Evolutionary conservation across 1,284 basidiomycete genomes (phyloP).

Genomic region (Moesziomyces globuligerus): DNA sequence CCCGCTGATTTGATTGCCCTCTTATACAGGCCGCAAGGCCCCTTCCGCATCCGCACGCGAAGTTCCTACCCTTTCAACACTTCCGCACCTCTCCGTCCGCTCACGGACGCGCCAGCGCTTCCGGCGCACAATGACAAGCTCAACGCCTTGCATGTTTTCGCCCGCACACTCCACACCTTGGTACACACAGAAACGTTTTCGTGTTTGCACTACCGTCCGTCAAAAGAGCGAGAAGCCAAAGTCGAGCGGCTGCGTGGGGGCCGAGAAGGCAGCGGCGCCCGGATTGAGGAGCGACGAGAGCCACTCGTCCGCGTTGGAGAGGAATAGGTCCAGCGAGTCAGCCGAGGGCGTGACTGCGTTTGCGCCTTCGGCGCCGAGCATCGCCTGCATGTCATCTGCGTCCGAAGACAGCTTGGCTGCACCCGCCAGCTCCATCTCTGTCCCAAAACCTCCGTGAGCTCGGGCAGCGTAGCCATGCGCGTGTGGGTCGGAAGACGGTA

Average conservation of each 20-base stretch:
- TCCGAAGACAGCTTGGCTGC: neutral
- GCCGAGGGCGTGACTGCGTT: slow-evolving; percentile 27
- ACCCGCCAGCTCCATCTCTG: neutral
- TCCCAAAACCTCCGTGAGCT: neutral
- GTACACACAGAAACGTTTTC: too few species aligned
- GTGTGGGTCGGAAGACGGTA: neutral
- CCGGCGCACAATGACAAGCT: too few species aligned
- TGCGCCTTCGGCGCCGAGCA: slow-evolving; percentile 6
- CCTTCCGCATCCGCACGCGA: neutral
- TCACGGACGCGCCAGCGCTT: neutral
- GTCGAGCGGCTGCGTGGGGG: slow-evolving; percentile 32
- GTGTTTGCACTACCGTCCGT: too few species aligned
- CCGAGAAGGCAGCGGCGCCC: slow-evolving; percentile 26
- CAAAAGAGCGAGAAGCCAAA: slow-evolving; percentile 37
- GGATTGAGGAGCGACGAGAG: slow-evolving; percentile 41
- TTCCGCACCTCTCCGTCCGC: neutral
- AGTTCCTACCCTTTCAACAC: neutral
- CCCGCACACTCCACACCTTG: too few species aligned
- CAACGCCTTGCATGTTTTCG: too few species aligned
- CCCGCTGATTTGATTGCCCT: neutral
- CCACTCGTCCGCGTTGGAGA: slow-evolving; percentile 44
- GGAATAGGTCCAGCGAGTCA: slow-evolving; percentile 39
- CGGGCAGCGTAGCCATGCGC: slow-evolving; percentile 8
- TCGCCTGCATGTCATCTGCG: slow-evolving; percentile 3
- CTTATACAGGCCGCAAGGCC: too few species aligned